Base-by-base conservation (phyloP, 169 alveolate genomes). In the Plasmodium berghei region DNA sequence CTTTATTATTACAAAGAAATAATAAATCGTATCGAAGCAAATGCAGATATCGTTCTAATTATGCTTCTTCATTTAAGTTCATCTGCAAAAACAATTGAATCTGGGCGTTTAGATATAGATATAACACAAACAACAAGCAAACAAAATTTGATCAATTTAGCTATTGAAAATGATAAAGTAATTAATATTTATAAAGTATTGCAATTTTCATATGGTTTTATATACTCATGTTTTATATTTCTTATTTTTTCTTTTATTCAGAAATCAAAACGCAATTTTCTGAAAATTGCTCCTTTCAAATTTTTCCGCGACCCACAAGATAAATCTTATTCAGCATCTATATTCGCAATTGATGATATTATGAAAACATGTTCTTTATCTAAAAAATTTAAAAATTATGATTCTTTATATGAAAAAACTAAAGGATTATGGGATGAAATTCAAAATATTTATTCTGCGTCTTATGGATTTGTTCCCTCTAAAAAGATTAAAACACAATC, bases 281-380 rank as follows among this genome's bases (percentile, higher is more conserved):
- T 73, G 2, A 63, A 63, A 56, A 75, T 75, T 2, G 89, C 89
- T 0, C 89, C 89, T 1, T 75, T 61, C 46, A 75, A 75, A 18
- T 75, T 75, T 66, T 75, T 75, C 74, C 69, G 89, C 5, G 89
- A 75, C 8, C 20, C 89, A 48, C 48, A 48, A 42, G 89, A 75
- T 8, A 49, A 26, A 22, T 62, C 72, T 2, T 73, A 74, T 48
- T 62, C 62, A 14, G 89, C 62, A 49, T 20, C 89, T 5, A 75
- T 75, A 3, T 75, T 75, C 49, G 89, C 89, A 3, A 75, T 75
- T 28, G 89, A 63, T 28, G 89, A 75, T 75, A 49, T 75, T 5
- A 61, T 75, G 4, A 75, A 75, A 63, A 75, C 77, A 2, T 75
- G 75, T 10, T 48, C 48, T 20, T 40, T 75, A 42, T 22, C 75